Percentiles rank a stretch among this genome's conserved stretches.
phyloP scores from a whole-genome alignment of 2,329 filamentous ascomycete genomes.

The Thelonectria rubi region DNA sequence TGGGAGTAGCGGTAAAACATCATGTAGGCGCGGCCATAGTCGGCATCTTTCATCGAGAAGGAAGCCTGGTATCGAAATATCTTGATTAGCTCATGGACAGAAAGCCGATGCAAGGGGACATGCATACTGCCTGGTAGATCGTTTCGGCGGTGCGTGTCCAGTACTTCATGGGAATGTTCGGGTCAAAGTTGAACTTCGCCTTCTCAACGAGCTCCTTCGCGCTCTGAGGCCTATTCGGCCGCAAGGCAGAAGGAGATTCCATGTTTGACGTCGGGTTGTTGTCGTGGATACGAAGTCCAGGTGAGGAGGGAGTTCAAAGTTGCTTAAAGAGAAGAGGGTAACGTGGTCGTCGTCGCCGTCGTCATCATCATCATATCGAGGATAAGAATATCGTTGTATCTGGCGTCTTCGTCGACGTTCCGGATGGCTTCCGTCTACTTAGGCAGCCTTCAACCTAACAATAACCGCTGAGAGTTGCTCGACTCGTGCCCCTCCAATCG shows the following conservation, averaged over 20 bases:
- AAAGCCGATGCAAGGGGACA: neutral
- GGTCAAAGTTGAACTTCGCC: constrained; percentile 85
- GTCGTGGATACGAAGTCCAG: neutral
- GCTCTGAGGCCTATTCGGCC: constrained; percentile 65
- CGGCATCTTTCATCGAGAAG: constrained; percentile 86
- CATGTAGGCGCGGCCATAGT: constrained; percentile 88
- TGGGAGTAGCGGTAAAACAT: constrained; percentile 89
- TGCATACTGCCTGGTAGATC: constrained; percentile 77
- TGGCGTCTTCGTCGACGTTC: neutral
- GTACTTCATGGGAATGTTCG: constrained; percentile 77
- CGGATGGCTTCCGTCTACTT: constrained; percentile 1
- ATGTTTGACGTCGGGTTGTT: constrained; percentile 30
- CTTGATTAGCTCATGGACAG: constrained; percentile 32
- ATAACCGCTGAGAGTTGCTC: constrained; percentile 6
- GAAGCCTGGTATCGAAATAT: constrained; percentile 66
- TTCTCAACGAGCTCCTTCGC: constrained; percentile 80
- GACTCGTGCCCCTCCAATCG: constrained; percentile 21
- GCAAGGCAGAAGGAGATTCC: constrained; percentile 44
- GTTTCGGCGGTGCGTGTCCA: constrained; percentile 85
- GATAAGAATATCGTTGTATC: neutral
- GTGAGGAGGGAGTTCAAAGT: constrained; percentile 9
- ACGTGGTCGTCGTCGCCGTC: constrained; percentile 23
- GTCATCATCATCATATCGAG: constrained; percentile 9
- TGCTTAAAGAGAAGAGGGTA: constrained; percentile 15
- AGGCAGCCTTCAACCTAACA: constrained; percentile 13